Evolutionary conservation across 345 rosid genomes (phyloP).

Genomic region (Citrus unshiu): DNA sequence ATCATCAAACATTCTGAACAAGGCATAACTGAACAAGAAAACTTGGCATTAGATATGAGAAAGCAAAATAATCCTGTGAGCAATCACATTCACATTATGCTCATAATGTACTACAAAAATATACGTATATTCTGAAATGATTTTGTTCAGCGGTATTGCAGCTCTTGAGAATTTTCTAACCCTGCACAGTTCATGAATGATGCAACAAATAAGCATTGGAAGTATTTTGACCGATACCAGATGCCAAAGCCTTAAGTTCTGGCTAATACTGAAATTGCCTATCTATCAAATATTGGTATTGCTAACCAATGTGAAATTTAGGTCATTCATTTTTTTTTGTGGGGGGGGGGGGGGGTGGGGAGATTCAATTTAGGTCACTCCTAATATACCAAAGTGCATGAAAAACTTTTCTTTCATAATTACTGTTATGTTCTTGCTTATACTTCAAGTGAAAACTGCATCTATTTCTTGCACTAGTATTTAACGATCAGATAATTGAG

Average conservation of each 20-base stretch:
- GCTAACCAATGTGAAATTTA: too few relatives aligned
- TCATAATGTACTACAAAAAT: too few relatives aligned
- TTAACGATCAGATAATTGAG: neutral
- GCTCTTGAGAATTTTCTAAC: neutral
- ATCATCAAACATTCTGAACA: conserved; percentile 86
- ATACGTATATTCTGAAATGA: neutral
- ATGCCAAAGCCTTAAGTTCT: neutral
- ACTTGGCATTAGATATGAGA: neutral
- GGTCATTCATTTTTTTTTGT: too few relatives aligned
- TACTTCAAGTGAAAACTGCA: neutral
- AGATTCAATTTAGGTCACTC: too few relatives aligned
- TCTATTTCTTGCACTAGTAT: neutral
- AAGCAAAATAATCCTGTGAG: neutral
- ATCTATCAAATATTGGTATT: too few relatives aligned
- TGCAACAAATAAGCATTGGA: neutral
- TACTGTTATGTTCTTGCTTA: neutral
- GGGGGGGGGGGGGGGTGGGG: too few relatives aligned
- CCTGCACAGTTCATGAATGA: neutral
- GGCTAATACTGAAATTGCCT: too few relatives aligned
- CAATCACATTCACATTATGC: neutral
- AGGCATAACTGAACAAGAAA: conserved; percentile 69
- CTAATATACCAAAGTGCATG: too few relatives aligned
- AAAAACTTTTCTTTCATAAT: too few relatives aligned
- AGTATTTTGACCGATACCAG: neutral
- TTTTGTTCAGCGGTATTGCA: neutral